Evolutionary conservation across 352 stramenopile genomes (phyloP), one percentile per base, ranked within the genome.

Genomic region (Phytophthora sansomeana): DNA sequence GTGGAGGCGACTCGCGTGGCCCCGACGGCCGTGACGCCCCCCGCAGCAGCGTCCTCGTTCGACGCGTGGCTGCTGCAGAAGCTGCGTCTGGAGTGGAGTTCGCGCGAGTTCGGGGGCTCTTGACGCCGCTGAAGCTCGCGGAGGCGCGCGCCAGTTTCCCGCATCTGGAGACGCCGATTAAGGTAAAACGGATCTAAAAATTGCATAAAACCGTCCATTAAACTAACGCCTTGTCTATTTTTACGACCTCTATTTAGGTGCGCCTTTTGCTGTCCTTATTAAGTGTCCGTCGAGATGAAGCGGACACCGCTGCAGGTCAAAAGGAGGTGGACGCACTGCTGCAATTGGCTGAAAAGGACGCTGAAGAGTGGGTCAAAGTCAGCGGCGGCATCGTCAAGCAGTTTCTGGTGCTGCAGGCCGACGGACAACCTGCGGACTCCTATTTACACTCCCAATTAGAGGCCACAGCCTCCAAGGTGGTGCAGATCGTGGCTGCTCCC

Each of bases 51-150:
- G 13, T 63, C 69, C n/a, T 70, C 72, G 28, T 78, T 85, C 44
- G 82, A 92, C 60, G 61, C 77, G 44, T 94, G 85, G 85, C 70
- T 94, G 52, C 69, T 89, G 63, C 83, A 90, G 60, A 92, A 92
- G 67, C 78, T 94, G 36, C 83, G 81, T 55, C 62, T 76, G 38
- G 83, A 94, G 53, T 94, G 85, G 85, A 92, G 82, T 42, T 89
- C 85, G 14, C 76, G 75, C 51, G 85, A 92, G 29, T 76, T 94
- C 6, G 85, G 85, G 58, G 59, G 24, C 69, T 91, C 48, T 67
- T 93, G 43, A 89, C 85, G 39, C 67, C 74, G 9, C 73, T 86
- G 14, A 87, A 85, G 53, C 65, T 93, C 42, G 60, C 72, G 3
- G 83, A 93, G 50, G 80, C 79, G 13, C 68, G 86, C 46, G 57